Evolutionary conservation across 176 grass and related monocot species (phyloP), one percentile per base, ranked within the genome.

Genomic region (Eleusine indica): DNA sequence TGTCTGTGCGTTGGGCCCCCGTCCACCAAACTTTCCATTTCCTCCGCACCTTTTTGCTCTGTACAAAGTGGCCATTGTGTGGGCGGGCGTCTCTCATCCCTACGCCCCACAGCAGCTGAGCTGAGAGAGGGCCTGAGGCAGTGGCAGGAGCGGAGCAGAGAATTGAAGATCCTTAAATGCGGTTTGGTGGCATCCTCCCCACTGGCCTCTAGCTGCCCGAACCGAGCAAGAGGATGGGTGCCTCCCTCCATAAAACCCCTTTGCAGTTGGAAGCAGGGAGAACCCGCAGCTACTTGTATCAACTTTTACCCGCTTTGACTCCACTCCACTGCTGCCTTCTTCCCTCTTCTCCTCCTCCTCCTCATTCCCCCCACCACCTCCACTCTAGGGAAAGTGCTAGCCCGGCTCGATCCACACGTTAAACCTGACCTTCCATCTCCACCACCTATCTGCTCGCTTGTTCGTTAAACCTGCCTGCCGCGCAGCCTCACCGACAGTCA

Each of bases 101-200:
- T 14, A 22, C 22, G 3, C 39, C 53, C 28, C 38, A 64, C 72
- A 28, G 64, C 28, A 14, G 48, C 58, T 57, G 42, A 39, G 81
- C 47, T 47, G 44, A 12, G 44, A 10, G 32, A 35, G 32, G 32
- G 32, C 32, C 32, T 43, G 80, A 71, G 88, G 58, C 80, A 80
- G 75, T 65, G 84, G 75, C 80, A 87, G 70, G 63, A 74, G 78
- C 65, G 65, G 25, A 44, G 80, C 80, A 87, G 77, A 71, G 80
- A 91, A 91, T 91, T 91, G 83, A 94, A 91, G 89, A 77, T 80
- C 86, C 86, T 89, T 94, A 18, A 91, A 94, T 94, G 92, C 18
- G 77, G 89, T 91, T 89, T 87, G 86, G 92, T 91, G 92, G 84
- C 79, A 66, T 82, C 80, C 41, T 35, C 46, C 60, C 39, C 78